Evolutionary conservation across 139 green algal genomes (phyloP).

Genomic region (Tetradesmus obliquus): DNA sequence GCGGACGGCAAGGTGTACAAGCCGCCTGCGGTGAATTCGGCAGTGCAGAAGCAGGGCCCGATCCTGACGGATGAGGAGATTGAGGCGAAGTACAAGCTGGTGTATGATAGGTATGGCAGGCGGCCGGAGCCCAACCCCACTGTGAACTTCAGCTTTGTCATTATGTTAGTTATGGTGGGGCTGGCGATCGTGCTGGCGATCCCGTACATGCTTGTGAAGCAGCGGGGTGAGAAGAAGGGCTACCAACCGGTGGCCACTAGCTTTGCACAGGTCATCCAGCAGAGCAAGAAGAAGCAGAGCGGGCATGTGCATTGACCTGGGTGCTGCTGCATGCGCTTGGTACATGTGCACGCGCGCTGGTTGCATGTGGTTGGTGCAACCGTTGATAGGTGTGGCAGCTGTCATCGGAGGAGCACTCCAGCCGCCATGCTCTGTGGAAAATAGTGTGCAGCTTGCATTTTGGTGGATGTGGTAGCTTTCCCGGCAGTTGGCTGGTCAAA

Average conservation of each 20-base stretch:
- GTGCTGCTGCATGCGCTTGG: not conserved
- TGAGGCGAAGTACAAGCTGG: slow-evolving; percentile 63
- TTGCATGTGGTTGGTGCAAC: not conserved
- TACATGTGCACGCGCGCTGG: not conserved
- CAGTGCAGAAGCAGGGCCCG: slow-evolving; percentile 29
- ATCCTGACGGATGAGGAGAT: slow-evolving; percentile 65
- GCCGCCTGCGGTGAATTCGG: slow-evolving; percentile 22
- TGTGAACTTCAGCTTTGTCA: slow-evolving; percentile 71
- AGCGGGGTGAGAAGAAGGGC: slow-evolving; percentile 36
- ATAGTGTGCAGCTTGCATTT: too few species aligned
- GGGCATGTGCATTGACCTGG: slow-evolving; percentile 62
- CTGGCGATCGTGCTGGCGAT: slow-evolving; percentile 71
- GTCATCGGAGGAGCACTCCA: not conserved
- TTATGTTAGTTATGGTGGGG: slow-evolving; percentile 68
- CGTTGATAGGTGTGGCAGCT: not conserved
- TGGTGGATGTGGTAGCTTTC: too few species aligned
- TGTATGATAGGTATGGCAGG: slow-evolving; percentile 63
- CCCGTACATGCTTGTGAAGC: slow-evolving; percentile 64
- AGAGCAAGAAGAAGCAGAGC: slow-evolving; percentile 71
- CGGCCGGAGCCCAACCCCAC: slow-evolving; percentile 62
- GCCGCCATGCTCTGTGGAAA: too few species aligned
- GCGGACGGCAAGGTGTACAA: slow-evolving; percentile 61
- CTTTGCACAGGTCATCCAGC: slow-evolving; percentile 66
- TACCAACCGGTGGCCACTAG: slow-evolving; percentile 49
- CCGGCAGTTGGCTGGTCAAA: too few species aligned